Evolutionary conservation across 179 eudicot species (phyloP).

Genomic region (Spergularia azorica): DNA sequence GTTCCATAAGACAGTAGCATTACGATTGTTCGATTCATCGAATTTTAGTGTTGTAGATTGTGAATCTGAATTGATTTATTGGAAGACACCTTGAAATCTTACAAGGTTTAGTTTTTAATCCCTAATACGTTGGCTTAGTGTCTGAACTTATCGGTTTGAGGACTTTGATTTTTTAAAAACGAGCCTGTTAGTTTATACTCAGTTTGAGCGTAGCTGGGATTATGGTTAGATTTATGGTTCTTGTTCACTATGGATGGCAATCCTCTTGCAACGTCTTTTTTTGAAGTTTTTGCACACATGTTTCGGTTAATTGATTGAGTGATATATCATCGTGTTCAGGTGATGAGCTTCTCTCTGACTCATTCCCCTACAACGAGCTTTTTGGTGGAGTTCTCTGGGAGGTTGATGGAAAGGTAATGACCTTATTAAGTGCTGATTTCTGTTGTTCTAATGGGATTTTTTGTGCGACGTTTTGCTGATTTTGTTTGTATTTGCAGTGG

Average conservation of each 20-base stretch:
- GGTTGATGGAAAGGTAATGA: conserved; percentile 72
- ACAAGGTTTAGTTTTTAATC: no score
- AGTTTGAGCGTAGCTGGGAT: background rate
- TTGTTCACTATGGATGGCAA: background rate
- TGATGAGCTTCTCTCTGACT: conserved; percentile 90
- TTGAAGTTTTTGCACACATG: background rate
- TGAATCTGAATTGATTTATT: no score
- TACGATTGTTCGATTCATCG: no score
- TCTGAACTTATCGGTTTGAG: no score
- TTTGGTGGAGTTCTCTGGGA: conserved; percentile 72
- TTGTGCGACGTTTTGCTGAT: background rate
- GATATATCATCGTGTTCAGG: conserved; percentile 38
- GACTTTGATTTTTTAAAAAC: no score
- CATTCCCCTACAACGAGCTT: conserved; percentile 73
- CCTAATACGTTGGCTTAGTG: no score
- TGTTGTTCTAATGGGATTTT: no score
- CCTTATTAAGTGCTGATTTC: no score
- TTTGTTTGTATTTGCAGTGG: conserved; percentile 48
- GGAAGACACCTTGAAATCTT: no score
- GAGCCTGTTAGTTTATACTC: no score
- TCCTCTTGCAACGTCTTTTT: background rate
- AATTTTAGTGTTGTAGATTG: no score
- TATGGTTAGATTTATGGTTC: background rate
- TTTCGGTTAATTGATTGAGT: background rate
- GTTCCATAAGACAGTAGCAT: no score